Percentiles rank a stretch among this genome's conserved stretches.
Conservation (phyloP, 164 flowering plant species). For the Vitis amurensis region DNA sequence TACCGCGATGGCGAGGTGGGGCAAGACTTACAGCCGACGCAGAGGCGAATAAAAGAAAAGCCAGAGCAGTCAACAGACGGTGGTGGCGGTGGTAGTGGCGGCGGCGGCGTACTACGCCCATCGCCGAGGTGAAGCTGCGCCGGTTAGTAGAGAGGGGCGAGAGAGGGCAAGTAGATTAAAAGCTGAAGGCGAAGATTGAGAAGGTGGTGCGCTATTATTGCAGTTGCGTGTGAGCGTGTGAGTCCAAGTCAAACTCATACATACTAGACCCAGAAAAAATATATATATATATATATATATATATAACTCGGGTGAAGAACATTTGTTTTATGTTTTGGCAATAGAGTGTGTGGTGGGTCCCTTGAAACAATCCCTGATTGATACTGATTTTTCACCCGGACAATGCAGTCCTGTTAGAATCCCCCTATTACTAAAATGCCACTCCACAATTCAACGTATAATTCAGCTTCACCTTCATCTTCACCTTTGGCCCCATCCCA, state of each 20-base stretch:
- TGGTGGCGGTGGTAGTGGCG: conserved; percentile 22
- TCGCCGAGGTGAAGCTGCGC: conserved; percentile 25
- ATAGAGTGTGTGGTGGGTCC: neutral
- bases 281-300: too few species aligned
- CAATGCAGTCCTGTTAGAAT: neutral
- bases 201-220: conserved; percentile 15
- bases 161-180: conserved; percentile 6
- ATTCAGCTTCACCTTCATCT: too few species aligned
- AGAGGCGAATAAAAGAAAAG: conserved; percentile 39
- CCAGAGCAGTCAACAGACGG: conserved; percentile 12
- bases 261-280: neutral
- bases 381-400: conserved; percentile 1
- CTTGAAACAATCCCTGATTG: conserved; percentile 9
- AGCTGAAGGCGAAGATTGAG: neutral
- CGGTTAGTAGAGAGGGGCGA: conserved; percentile 10
- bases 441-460: too few species aligned
- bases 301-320: neutral
- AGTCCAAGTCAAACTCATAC: conserved; percentile 45
- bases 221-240: conserved; percentile 19
- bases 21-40: conserved; percentile 6
- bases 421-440: conserved; percentile 5
- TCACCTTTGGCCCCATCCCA: too few species aligned
- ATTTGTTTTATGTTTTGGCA: conserved; percentile 23
- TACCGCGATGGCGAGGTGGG: too few species aligned
- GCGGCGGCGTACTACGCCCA: conserved; percentile 36